phyloP scores from a whole-genome alignment of 2,329 filamentous ascomycete genomes.

The Orbilia oligospora region DNA sequence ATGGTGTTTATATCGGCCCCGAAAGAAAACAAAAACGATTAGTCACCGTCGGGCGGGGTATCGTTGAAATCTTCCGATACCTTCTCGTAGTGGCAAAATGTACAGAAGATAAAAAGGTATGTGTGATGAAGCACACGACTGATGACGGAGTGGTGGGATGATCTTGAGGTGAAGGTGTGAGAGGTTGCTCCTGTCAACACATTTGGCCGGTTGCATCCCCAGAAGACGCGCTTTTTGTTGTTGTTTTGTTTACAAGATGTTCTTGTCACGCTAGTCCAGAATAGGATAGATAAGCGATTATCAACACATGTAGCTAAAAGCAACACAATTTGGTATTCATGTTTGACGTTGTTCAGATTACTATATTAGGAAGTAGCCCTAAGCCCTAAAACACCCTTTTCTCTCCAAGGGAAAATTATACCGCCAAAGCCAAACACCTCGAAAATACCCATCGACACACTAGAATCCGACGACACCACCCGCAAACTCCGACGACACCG shows the following conservation, averaged over 20 bases:
- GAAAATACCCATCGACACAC: slow-evolving; percentile 57
- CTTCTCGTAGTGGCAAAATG: slow-evolving; percentile 15
- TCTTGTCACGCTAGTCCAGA: slow-evolving; percentile 20
- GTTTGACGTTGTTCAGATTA: slow-evolving; percentile 18
- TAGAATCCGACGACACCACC: slow-evolving; percentile 27
- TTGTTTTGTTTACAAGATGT: slow-evolving; percentile 61
- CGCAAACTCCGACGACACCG: slow-evolving; percentile 2
- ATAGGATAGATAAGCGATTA: slow-evolving; percentile 12
- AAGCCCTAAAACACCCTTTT: slow-evolving; percentile 49
- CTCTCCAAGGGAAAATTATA: slow-evolving; percentile 25
- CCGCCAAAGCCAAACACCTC: slow-evolving; percentile 40
- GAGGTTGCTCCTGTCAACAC: slow-evolving; percentile 59
- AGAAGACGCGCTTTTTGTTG: slow-evolving; percentile 60
- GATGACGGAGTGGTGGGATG: slow-evolving; percentile 58
- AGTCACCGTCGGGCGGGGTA: slow-evolving; percentile 12
- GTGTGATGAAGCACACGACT: slow-evolving; percentile 3
- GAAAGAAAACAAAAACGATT: slow-evolving; percentile 5
- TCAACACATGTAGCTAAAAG: not conserved
- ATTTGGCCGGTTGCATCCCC: slow-evolving; percentile 16
- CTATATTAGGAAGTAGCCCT: slow-evolving; percentile 19
- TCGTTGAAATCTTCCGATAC: slow-evolving; percentile 27
- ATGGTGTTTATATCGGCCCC: slow-evolving; percentile 28
- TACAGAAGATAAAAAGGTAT: slow-evolving; percentile 5
- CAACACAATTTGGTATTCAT: slow-evolving; percentile 20
- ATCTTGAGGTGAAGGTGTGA: slow-evolving; percentile 36